These are phyloP conservation scores for Saccharomyces hybrid DNA, from an alignment of 1,139 yeast species.

Conservation along the genomic window DNA sequence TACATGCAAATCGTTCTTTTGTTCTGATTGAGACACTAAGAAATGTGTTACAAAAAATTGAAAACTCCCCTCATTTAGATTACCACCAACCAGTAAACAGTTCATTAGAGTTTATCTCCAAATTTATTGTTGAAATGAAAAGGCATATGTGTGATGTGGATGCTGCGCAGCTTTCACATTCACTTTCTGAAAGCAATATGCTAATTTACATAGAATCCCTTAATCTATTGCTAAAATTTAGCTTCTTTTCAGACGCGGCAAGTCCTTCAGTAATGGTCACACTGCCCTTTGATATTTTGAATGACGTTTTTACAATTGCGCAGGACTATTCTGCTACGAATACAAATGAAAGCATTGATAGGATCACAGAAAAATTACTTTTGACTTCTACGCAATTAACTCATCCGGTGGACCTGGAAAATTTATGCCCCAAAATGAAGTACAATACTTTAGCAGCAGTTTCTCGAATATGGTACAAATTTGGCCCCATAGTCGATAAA, in stretches of 20 bases:
- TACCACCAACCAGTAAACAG: neutral
- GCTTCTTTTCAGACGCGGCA: neutral
- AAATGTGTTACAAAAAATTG: neutral
- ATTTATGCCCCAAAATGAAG: constrained; percentile 1
- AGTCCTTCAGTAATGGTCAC: neutral
- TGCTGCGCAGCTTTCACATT: neutral
- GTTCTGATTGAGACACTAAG: neutral
- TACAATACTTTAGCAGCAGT: constrained; percentile 4
- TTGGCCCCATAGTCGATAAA: constrained; percentile 1
- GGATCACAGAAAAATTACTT: constrained; percentile 1
- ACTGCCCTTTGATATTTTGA: neutral
- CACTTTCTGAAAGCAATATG: neutral
- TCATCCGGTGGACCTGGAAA: constrained; percentile 4
- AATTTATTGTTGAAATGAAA: neutral
- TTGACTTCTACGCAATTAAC: neutral
- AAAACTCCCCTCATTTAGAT: neutral
- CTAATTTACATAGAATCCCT: neutral
- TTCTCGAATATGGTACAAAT: constrained; percentile 14
- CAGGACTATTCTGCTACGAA: neutral
- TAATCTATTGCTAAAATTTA: neutral
- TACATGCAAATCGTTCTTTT: neutral
- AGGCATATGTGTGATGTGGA: neutral
- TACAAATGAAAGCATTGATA: neutral
- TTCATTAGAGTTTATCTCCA: neutral
- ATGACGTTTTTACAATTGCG: neutral